phyloP scores from a whole-genome alignment of 352 stramenopile genomes.

The Blastocystis sp. region DNA sequence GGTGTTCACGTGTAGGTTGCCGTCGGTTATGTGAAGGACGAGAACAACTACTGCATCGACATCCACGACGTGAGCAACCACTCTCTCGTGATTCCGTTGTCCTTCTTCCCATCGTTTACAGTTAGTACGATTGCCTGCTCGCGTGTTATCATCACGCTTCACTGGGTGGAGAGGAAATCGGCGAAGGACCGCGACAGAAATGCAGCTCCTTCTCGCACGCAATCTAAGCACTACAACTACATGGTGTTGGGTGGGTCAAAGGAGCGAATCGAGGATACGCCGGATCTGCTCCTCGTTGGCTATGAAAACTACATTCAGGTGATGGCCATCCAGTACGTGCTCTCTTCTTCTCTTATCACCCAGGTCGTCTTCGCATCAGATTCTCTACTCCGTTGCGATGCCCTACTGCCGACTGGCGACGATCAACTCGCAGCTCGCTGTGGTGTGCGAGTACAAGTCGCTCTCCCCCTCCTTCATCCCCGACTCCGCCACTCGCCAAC shows the following conservation, averaged over 20 bases:
- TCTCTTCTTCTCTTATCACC: neutral
- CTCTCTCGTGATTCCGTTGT: conserved; percentile 20
- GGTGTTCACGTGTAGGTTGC: neutral
- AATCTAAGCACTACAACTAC: neutral
- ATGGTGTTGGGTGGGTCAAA: neutral
- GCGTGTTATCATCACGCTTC: neutral
- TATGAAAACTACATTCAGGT: conserved; percentile 54
- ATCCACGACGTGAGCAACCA: conserved; percentile 24
- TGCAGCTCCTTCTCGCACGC: neutral
- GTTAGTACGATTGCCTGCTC: neutral
- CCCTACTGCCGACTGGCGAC: conserved; percentile 14
- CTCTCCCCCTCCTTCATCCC: neutral
- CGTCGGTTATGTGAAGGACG: conserved; percentile 10
- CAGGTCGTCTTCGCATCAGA: neutral
- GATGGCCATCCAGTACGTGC: conserved; percentile 9
- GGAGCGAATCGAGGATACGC: neutral
- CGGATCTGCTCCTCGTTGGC: neutral
- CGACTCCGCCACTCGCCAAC: neutral
- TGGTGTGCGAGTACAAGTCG: neutral
- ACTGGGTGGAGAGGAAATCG: conserved; percentile 22
- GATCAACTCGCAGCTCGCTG: conserved; percentile 24
- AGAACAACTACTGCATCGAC: conserved; percentile 55
- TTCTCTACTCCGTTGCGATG: neutral
- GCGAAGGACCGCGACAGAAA: neutral
- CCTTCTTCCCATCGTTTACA: neutral